Evolutionary conservation across 1,139 yeast species (phyloP).

Genomic region (Yamadazyma mexicana): DNA sequence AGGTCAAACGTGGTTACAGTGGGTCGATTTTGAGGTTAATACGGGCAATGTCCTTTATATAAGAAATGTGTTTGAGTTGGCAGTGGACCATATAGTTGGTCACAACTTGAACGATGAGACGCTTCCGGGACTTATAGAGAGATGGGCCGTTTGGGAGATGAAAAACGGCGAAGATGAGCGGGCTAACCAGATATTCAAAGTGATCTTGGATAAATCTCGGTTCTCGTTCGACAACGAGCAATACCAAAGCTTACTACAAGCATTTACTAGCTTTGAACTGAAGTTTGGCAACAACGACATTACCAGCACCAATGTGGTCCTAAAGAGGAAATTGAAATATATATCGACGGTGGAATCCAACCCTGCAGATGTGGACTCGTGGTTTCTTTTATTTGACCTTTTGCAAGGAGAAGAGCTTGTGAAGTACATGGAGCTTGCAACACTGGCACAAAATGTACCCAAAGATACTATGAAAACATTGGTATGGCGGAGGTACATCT

Average conservation of each 20-base stretch:
- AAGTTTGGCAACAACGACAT: constrained; percentile 58
- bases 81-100: constrained; percentile 53
- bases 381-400: constrained; percentile 74
- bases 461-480: constrained; percentile 34
- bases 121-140: constrained; percentile 29
- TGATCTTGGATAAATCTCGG: constrained; percentile 39
- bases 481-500: constrained; percentile 68
- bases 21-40: constrained; percentile 36
- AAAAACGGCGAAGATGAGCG: constrained; percentile 63
- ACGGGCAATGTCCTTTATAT: constrained; percentile 22
- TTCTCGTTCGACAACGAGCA: constrained; percentile 41
- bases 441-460: constrained; percentile 31
- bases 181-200: constrained; percentile 59
- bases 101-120: constrained; percentile 19
- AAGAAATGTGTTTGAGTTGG: constrained; percentile 66
- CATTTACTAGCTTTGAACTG: constrained; percentile 62
- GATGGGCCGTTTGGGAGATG: constrained; percentile 78
- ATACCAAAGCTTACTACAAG: constrained; percentile 41
- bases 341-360: constrained; percentile 46
- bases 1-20: constrained; percentile 60
- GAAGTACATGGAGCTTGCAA: constrained; percentile 48
- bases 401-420: constrained; percentile 25
- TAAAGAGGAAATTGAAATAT: constrained; percentile 57
- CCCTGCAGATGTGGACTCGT: constrained; percentile 66
- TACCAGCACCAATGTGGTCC: constrained; percentile 50